Percentiles rank a stretch among this genome's conserved stretches.
phyloP scores from a whole-genome alignment of 1,284 basidiomycete genomes.

The Somion occarium region DNA sequence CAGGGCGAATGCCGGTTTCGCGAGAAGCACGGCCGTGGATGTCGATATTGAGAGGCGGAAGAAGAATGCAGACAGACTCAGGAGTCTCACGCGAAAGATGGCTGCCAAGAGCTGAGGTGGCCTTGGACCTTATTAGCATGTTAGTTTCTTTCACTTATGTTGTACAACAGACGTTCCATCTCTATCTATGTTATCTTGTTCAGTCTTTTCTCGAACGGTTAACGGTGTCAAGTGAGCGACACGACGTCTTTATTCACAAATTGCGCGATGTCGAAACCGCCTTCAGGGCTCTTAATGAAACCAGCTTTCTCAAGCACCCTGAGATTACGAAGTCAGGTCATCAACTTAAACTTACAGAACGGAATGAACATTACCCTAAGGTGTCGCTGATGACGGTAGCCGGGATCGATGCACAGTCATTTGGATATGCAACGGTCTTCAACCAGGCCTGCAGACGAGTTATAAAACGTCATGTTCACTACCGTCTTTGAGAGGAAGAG shows the following conservation, averaged over 20 bases:
- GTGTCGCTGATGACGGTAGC: slow-evolving; percentile 64
- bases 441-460: slow-evolving; percentile 64
- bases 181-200: neutral
- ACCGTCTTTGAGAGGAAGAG: neutral
- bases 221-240: slow-evolving; percentile 7
- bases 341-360: too few relatives aligned
- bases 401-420: slow-evolving; percentile 60
- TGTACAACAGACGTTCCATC: neutral
- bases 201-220: neutral
- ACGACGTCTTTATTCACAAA: slow-evolving; percentile 62
- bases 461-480: neutral
- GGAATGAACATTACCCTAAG: slow-evolving; percentile 42
- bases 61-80: slow-evolving; percentile 66
- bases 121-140: neutral
- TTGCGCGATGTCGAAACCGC: slow-evolving; percentile 50
- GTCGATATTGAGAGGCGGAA: slow-evolving; percentile 66
- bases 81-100: slow-evolving; percentile 33
- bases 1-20: slow-evolving; percentile 42
- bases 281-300: slow-evolving; percentile 57
- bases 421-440: slow-evolving; percentile 71
- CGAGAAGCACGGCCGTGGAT: slow-evolving; percentile 51
- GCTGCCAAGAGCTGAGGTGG: slow-evolving; percentile 16
- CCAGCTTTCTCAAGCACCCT: slow-evolving; percentile 75
- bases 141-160: slow-evolving; percentile 4
- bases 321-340: slow-evolving; percentile 3